phyloP scores from a whole-genome alignment of 163 green algal species.

The Trebouxia gelatinosa region DNA sequence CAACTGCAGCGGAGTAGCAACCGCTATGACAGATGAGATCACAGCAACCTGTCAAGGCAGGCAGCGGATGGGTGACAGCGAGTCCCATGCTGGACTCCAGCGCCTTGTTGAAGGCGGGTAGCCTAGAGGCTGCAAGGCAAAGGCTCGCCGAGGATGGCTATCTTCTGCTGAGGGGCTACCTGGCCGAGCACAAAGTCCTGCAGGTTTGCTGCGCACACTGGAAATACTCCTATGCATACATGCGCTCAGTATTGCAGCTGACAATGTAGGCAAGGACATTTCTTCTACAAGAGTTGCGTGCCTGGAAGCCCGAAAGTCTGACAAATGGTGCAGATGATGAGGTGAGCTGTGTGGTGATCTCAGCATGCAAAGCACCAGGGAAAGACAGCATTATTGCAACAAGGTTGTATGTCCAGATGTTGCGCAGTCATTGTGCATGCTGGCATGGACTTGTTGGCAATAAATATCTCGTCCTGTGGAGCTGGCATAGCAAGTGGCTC shows the following conservation, averaged over 20 bases:
- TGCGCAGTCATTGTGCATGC: background rate
- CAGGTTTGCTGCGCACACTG: too few relatives aligned
- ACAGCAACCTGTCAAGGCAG: constrained; percentile 9
- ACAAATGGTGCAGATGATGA: background rate
- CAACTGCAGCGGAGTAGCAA: too few relatives aligned
- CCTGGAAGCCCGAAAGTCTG: constrained; percentile 1
- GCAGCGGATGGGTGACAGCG: background rate
- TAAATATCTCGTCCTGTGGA: too few relatives aligned
- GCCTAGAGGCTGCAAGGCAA: background rate
- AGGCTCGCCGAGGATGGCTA: constrained; percentile 7
- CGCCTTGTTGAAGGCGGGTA: background rate
- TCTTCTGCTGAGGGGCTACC: background rate
- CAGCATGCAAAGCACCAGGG: too few relatives aligned
- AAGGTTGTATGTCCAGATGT: background rate
- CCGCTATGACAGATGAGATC: background rate
- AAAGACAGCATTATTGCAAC: too few relatives aligned
- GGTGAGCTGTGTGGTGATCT: too few relatives aligned
- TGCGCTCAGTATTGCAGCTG: too few relatives aligned
- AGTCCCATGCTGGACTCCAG: constrained; percentile 1
- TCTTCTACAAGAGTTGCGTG: background rate
- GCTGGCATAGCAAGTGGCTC: too few relatives aligned
- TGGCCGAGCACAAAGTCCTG: background rate
- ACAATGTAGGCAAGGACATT: too few relatives aligned
- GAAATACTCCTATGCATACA: too few relatives aligned
- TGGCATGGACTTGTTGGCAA: background rate